These are phyloP conservation scores for Toxoplasma gondii DNA, from an alignment of 169 alveolate species.

Conservation along the genomic window DNA sequence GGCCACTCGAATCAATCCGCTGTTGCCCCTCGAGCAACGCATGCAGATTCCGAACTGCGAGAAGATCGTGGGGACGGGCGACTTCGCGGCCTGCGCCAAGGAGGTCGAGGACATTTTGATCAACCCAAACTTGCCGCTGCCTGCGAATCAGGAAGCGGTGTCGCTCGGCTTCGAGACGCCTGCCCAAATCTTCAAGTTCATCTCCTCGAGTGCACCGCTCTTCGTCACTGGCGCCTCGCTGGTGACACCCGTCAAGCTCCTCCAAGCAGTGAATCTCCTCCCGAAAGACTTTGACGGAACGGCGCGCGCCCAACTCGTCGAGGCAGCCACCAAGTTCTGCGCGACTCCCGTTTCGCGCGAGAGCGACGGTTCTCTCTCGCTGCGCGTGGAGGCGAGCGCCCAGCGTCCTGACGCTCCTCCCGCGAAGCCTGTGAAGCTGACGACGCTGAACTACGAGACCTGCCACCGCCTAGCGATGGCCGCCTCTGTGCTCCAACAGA, in stretches of 20 bases:
- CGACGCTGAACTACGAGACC: neutral
- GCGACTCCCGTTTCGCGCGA: neutral
- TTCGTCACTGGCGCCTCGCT: conserved; percentile 44
- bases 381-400: neutral
- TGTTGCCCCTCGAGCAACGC: conserved; percentile 13
- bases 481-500: neutral
- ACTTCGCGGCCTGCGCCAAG: conserved; percentile 35
- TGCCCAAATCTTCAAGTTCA: conserved; percentile 37
- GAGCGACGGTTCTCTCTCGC: neutral
- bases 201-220: conserved; percentile 35
- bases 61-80: conserved; percentile 52
- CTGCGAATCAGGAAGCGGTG: conserved; percentile 55
- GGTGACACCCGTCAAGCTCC: conserved; percentile 19
- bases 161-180: conserved; percentile 53
- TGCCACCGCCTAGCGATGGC: conserved; percentile 37
- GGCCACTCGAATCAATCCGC: conserved; percentile 46
- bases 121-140: conserved; percentile 44
- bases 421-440: neutral
- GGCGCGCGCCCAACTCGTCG: conserved; percentile 7
- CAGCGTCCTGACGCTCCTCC: too few relatives aligned
- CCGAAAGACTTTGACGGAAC: neutral
- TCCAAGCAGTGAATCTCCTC: neutral
- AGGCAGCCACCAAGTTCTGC: conserved; percentile 14
- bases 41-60: conserved; percentile 19
- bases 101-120: conserved; percentile 21